Conservation (phyloP, 2,329 filamentous ascomycete genomes). For the Exophiala bonariae region DNA sequence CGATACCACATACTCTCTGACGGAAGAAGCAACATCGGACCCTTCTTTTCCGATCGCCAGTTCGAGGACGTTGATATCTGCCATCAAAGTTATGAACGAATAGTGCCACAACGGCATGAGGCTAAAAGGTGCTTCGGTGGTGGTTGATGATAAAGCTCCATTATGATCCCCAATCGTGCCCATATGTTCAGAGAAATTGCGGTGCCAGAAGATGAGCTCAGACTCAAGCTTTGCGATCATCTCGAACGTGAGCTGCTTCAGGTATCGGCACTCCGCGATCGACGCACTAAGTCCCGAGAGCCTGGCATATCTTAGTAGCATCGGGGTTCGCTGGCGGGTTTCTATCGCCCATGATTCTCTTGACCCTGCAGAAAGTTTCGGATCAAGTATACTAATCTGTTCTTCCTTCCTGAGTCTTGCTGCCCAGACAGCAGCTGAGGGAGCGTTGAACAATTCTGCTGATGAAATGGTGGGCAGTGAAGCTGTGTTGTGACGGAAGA, state of each 20-base stretch:
- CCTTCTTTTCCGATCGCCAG: slow-evolving; percentile 13
- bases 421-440: slow-evolving; percentile 12
- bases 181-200: slow-evolving; percentile 2
- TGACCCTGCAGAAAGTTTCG: neutral
- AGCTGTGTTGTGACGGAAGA: slow-evolving; percentile 14
- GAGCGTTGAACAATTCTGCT: slow-evolving; percentile 13
- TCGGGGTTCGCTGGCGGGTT: neutral
- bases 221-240: slow-evolving; percentile 12
- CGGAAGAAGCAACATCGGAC: neutral
- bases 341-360: neutral
- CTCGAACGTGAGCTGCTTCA: slow-evolving; percentile 7
- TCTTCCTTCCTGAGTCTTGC: slow-evolving; percentile 5
- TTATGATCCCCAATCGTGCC: neutral
- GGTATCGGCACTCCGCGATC: slow-evolving; percentile 13
- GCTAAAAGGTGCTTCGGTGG: slow-evolving; percentile 11
- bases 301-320: slow-evolving; percentile 12
- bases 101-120: slow-evolving; percentile 16
- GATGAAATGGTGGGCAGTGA: slow-evolving; percentile 11
- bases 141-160: neutral
- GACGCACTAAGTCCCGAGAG: slow-evolving; percentile 17
- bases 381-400: neutral
- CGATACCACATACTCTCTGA: slow-evolving; percentile 6
- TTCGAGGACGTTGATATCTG: slow-evolving; percentile 8
- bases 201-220: slow-evolving; percentile 13
- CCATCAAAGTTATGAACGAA: slow-evolving; percentile 12